Percentiles rank a stretch among this genome's conserved stretches.
Conservation (phyloP, 192 early-diverging fungal species). For the Chytriomyces hyalinus region DNA sequence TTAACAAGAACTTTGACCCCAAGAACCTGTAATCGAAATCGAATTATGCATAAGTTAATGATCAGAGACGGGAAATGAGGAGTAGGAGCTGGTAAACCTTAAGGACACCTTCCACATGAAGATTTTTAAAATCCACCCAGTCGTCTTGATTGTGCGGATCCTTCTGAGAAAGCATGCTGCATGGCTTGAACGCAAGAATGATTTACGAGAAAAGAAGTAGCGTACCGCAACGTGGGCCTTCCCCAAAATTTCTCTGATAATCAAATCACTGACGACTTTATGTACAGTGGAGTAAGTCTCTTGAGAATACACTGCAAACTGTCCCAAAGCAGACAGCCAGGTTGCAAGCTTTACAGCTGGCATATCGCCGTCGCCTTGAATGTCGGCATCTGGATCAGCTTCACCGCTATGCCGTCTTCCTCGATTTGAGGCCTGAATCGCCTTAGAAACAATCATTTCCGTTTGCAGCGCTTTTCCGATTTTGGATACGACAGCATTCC, state of each 20-base stretch:
- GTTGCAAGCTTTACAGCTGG: constrained; percentile 18
- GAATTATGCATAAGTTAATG: too few species aligned
- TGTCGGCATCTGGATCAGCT: background rate
- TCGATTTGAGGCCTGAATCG: background rate
- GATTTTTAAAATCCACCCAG: constrained; percentile 67
- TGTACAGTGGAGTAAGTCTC: constrained; percentile 59
- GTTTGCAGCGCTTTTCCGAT: background rate
- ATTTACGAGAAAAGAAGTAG: background rate
- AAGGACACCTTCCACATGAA: constrained; percentile 62
- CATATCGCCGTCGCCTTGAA: constrained; percentile 37
- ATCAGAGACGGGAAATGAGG: too few species aligned
- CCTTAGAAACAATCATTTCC: background rate
- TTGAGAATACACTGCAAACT: constrained; percentile 65
- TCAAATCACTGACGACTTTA: constrained; percentile 56
- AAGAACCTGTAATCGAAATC: constrained; percentile 47
- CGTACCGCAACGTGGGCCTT: constrained; percentile 47
- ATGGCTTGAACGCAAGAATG: background rate
- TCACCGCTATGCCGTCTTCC: background rate
- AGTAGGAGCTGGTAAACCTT: constrained; percentile 49
- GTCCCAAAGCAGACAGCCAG: constrained; percentile 63
- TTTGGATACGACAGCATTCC: background rate
- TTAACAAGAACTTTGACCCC: constrained; percentile 71
- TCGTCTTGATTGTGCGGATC: constrained; percentile 50
- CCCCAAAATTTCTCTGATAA: constrained; percentile 66
- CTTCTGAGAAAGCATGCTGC: background rate